Evolutionary conservation across 2,329 filamentous ascomycete genomes (phyloP), one percentile per base, ranked within the genome.

Genomic region (Sclerotinia sclerotiorum): DNA sequence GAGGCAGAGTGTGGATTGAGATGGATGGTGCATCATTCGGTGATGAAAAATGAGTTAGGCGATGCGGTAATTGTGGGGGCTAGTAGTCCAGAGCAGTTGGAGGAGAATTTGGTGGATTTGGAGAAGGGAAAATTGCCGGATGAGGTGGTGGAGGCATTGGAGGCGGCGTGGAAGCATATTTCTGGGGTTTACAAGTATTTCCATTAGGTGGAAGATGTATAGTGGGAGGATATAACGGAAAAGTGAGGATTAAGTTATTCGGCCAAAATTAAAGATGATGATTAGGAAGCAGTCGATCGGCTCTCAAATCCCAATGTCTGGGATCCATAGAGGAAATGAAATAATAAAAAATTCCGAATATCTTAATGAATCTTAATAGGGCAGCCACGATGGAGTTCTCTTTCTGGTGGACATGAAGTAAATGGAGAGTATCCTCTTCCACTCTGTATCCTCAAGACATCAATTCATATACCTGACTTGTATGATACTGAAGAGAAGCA

Each of bases 41-140:
- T 81, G 68, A 80, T 89, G 56, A 83, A 81, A 70, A 77, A 84
- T 71, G 82, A 80, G 72, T 78, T 81, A 52, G 84, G 84, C 73
- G 87, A 89, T 77, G 86, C 84, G 46, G 81, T 89, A 72, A 81
- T 89, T 64, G 83, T 89, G 62, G 87, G 87, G 48, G 82, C 87
- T 63, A 87, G 85, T 68, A 86, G 82, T 73, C 78, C 84, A 60
- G 80, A 81, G 64, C 87, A 90, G 78, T 80, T 89, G 46, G 81
- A 84, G 73, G 79, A 82, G 71, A 89, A 89, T 77, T 79, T 89
- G 65, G 79, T 83, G 68, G 80, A 83, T 70, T 76, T 89, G 42
- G 85, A 88, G 77, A 87, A 87, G 84, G 90, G 91, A 0, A 91
- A 91, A 1, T 80, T 96, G 71, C 92, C 92, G 0, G 86, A 91